Evolutionary conservation across 352 stramenopile species (phyloP), one percentile per base, ranked within the genome.

Genomic region (Phytophthora sansomeana): DNA sequence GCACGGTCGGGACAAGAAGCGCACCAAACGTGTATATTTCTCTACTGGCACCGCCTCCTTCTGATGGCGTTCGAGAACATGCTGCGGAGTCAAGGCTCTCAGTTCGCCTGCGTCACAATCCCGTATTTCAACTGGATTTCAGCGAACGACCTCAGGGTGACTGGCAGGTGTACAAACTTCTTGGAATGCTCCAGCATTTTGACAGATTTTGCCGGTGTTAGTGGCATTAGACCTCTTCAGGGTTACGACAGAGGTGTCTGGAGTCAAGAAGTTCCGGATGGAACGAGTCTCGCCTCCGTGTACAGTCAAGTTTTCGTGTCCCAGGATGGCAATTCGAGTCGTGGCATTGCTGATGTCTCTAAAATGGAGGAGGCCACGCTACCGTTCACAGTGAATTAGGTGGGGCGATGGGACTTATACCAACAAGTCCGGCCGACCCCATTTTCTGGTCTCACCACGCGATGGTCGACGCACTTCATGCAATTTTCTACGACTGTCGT

Each of bases 21-120:
- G n/a, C n/a, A n/a, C n/a, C n/a, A n/a, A n/a, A n/a, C n/a, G n/a
- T 91, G 82, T 46, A 89, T 91, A 75, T 93, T 92, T 69, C 74
- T 91, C 46, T 91, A 90, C 67, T 95, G 86, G 86, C 84, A 93
- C 55, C 83, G 84, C 1, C 39, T 81, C 10, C 80, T 92, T 35
- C 72, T 95, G 9, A 26, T 80, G 0, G 74, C 54, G n/a, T 95
- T 88, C 48, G 84, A 93, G 58, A 95, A 91, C 69, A 92, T 95
- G 81, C 69, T 95, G 30, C 87, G 87, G 26, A 69, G 54, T 0
- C 76, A 88, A 46, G 80, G n/a, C n/a, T n/a, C n/a, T n/a, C n/a
- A 72, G 42, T 91, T 72, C 29, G 77, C 70, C 11, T 91, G 83
- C 41, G 56, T 91, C 26, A 91, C 82, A 5, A 14, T 93, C 0